Evolutionary conservation across 2,329 filamentous ascomycete genomes (phyloP).

Genomic region (Domatiomyces catenatus): DNA sequence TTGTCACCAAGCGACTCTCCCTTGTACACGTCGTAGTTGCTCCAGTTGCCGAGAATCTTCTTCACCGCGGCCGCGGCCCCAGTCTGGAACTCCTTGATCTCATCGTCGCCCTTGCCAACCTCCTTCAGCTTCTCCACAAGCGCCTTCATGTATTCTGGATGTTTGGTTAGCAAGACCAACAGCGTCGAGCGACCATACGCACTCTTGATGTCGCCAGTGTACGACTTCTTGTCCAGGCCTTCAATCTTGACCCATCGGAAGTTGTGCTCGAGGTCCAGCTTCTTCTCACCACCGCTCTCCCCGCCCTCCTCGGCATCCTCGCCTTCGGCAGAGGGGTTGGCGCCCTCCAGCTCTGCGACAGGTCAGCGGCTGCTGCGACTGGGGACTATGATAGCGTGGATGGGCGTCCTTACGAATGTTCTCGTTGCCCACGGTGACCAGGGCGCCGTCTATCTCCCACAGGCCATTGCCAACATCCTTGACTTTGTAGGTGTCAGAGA

Average conservation of each 20-base stretch:
- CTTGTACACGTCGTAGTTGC: slow-evolving; percentile 89
- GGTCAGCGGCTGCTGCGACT: not conserved
- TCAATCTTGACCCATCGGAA: slow-evolving; percentile 56
- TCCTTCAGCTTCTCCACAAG: slow-evolving; percentile 57
- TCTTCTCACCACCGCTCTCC: slow-evolving; percentile 43
- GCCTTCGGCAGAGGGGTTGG: slow-evolving; percentile 89
- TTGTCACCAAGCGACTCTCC: slow-evolving; percentile 87
- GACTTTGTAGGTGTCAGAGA: slow-evolving; percentile 85
- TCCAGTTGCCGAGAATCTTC: slow-evolving; percentile 76
- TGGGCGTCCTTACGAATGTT: slow-evolving; percentile 46
- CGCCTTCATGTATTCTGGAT: slow-evolving; percentile 73
- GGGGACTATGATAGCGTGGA: no score
- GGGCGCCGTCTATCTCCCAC: slow-evolving; percentile 84
- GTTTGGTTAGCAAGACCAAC: not conserved
- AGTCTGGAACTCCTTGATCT: slow-evolving; percentile 64
- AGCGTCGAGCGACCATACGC: slow-evolving; percentile 19
- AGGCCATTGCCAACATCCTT: slow-evolving; percentile 64
- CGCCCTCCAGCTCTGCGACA: slow-evolving; percentile 43
- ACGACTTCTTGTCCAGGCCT: slow-evolving; percentile 62
- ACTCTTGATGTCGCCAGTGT: slow-evolving; percentile 76
- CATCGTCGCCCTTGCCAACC: slow-evolving; percentile 45
- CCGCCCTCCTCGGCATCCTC: slow-evolving; percentile 58
- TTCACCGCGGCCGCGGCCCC: slow-evolving; percentile 62
- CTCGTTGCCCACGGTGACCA: slow-evolving; percentile 66
- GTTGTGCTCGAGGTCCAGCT: slow-evolving; percentile 86